Evolutionary conservation across 1,139 yeast species (phyloP), one percentile per base, ranked within the genome.

Genomic region (Lodderomyces margitis): DNA sequence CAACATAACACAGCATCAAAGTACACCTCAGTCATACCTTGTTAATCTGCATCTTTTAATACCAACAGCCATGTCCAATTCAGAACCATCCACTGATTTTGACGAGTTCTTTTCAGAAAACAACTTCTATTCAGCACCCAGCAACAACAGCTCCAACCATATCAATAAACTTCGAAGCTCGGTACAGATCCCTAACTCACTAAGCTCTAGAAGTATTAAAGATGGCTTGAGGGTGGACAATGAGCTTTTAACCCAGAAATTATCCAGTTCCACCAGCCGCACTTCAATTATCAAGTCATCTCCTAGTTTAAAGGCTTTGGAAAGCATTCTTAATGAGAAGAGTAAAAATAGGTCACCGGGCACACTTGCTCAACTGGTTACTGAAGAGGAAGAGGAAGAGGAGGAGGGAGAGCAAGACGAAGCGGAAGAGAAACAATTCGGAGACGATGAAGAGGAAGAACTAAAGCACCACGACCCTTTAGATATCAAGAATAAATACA

Each of bases 301-400:
- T 36, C 83, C 83, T 6, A 74, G 80, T 32, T 68, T 78, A 53
- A 74, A 72, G 50, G 80, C 80, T 1, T 59, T 78, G 49, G 81
- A 75, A 51, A 62, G 58, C 39, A 73, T 75, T 16, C 60, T 78
- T 38, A 70, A 66, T 43, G 66, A 64, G 45, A 59, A 55, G 43
- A 50, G 41, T 30, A 36, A 35, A 32, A 33, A 37, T 24, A 12
- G 25, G 21, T 28, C 19, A 14, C 36, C 36, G 12, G 25, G 17
- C 9, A 21, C 42, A 14, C 32, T 27, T 15, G 32, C 16, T 19
- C 25, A 15, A 11, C 12, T 24, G n/a, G 32, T 21, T 2, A 24
- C 34, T 6, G 30, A 24, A 17, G 44, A 41, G 27, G 44, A 28
- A 23, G 40, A 40, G 9, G 43, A 40, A 19, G 24, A 17, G n/a